phyloP scores from a whole-genome alignment of 805 yeast species.

The Candida pseudoglaebosa region DNA sequence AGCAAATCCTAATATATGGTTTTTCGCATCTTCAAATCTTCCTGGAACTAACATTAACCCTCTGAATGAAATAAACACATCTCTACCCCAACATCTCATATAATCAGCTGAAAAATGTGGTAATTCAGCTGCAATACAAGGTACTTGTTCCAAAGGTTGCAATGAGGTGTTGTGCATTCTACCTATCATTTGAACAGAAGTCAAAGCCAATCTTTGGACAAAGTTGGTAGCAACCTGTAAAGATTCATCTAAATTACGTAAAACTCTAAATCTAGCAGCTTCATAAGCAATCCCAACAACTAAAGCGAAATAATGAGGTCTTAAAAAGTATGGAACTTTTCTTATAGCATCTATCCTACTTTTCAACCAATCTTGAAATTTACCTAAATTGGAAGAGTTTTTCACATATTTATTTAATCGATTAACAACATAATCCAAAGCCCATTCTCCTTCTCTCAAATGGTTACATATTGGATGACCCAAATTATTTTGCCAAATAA shows the following conservation, averaged over 20 bases:
- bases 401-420: conserved; percentile 56
- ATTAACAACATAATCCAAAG: conserved; percentile 67
- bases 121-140: conserved; percentile 91
- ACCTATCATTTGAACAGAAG: conserved; percentile 87
- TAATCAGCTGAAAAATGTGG: conserved; percentile 90
- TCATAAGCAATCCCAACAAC: conserved; percentile 81
- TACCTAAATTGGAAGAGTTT: conserved; percentile 43
- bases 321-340: conserved; percentile 68
- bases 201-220: conserved; percentile 72
- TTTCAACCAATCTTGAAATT: conserved; percentile 67
- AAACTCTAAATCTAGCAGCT: conserved; percentile 68
- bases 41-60: conserved; percentile 80
- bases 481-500: conserved; percentile 67
- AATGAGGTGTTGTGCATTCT: conserved; percentile 69
- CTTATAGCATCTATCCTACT: conserved; percentile 60
- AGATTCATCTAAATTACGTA: conserved; percentile 49
- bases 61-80: conserved; percentile 81
- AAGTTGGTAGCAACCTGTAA: conserved; percentile 65
- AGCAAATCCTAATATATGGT: conserved; percentile 83
- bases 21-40: conserved; percentile 71
- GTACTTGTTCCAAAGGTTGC: conserved; percentile 55
- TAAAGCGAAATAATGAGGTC: conserved; percentile 84
- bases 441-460: conserved; percentile 83
- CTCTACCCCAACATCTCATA: conserved; percentile 99
- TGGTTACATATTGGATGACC: conserved; percentile 83